These are phyloP conservation scores for Trametes polyzona DNA, from an alignment of 1,284 basidiomycete genomes.

Conservation along the genomic window DNA sequence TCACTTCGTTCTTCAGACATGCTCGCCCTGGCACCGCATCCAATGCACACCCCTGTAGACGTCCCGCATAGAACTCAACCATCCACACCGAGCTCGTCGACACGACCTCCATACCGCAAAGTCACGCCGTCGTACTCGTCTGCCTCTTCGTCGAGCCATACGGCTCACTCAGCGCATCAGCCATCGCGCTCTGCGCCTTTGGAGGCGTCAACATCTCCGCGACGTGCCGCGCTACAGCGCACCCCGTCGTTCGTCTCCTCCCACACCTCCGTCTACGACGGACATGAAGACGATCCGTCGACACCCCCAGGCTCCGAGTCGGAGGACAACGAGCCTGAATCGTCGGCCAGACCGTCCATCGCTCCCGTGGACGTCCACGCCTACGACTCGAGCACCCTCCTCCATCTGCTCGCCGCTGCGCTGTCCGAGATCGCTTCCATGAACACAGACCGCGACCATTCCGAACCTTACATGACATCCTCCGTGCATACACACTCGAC, in stretches of 20 bases:
- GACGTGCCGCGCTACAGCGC: constrained; percentile 26
- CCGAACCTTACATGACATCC: constrained; percentile 30
- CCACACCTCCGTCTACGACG: constrained; percentile 21
- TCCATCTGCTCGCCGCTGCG: constrained; percentile 87
- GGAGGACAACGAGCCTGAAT: constrained; percentile 30
- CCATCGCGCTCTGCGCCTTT: constrained; percentile 16
- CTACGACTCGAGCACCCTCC: constrained; percentile 71
- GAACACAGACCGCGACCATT: constrained; percentile 80
- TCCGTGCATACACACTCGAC: constrained; percentile 31
- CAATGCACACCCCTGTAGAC: constrained; percentile 33
- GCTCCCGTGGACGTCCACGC: constrained; percentile 59
- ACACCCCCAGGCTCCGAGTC: constrained; percentile 30
- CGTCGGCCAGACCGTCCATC: constrained; percentile 12
- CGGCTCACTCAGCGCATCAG: constrained; percentile 21
- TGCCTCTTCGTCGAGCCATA: constrained; percentile 27
- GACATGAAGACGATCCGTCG: constrained; percentile 29
- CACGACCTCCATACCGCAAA: constrained; percentile 29
- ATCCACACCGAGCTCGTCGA: constrained; percentile 30
- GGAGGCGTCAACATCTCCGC: constrained; percentile 20
- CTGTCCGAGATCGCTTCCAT: constrained; percentile 84
- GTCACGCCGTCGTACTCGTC: constrained; percentile 28
- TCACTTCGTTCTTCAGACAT: constrained; percentile 24
- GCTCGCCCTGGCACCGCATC: constrained; percentile 36
- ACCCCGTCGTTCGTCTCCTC: constrained; percentile 27
- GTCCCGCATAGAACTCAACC: constrained; percentile 32